A percentile compares a stretch with the other conserved stretches of the same genome.
Evolutionary conservation across 257 asterid species (phyloP).

Genomic region (Craterostigma plantagineum): DNA sequence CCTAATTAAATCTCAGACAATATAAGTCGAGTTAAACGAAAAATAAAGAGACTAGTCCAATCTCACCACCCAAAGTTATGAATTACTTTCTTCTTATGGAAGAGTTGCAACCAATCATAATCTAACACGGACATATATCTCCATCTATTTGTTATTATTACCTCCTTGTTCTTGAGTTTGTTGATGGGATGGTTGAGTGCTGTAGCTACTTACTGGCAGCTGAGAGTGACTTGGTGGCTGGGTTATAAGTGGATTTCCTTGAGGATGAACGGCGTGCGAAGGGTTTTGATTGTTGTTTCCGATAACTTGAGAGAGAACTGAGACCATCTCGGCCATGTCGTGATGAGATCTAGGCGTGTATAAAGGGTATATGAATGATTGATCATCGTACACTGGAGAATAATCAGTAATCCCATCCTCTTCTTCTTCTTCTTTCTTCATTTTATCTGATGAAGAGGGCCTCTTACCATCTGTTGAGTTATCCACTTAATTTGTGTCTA

Average conservation of each 20-base stretch:
- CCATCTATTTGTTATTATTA: too few species aligned
- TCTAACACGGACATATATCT: not conserved
- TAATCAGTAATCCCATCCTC: too few species aligned
- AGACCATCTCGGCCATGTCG: slow-evolving; percentile 69
- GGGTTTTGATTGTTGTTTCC: slow-evolving; percentile 28
- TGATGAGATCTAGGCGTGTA: slow-evolving; percentile 55
- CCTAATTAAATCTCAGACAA: too few species aligned
- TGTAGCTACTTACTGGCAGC: slow-evolving; percentile 6
- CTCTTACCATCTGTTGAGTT: too few species aligned
- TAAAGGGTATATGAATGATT: slow-evolving; percentile 17
- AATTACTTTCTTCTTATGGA: not conserved
- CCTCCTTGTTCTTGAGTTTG: not conserved
- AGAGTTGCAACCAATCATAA: too few species aligned
- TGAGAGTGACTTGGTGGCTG: slow-evolving; percentile 3
- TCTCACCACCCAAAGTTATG: too few species aligned
- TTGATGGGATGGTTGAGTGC: not conserved
- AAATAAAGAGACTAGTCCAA: too few species aligned
- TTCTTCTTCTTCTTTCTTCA: slow-evolving; percentile 21
- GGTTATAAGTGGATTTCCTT: too few species aligned
- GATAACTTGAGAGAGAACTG: slow-evolving; percentile 75
- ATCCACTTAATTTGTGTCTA: too few species aligned
- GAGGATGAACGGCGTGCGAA: too few species aligned
- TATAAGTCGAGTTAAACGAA: too few species aligned
- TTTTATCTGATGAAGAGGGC: slow-evolving; percentile 30
- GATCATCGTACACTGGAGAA: not conserved